phyloP scores from a whole-genome alignment of 768 basidiomycete species.

The Mycena rebaudengoi region DNA sequence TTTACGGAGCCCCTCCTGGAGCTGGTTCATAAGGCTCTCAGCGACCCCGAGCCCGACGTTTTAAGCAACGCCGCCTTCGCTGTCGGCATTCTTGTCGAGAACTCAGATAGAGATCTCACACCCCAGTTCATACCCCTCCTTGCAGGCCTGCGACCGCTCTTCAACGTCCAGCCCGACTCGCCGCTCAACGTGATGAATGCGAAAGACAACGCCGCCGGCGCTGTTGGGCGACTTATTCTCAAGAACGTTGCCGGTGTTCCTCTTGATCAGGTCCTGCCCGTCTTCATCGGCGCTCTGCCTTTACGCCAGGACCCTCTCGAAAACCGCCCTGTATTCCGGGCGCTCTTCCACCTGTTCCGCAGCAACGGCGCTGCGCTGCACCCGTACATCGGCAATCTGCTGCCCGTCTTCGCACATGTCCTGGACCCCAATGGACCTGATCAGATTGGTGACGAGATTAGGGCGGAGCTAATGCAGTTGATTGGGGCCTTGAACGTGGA shows the following conservation, averaged over 20 bases:
- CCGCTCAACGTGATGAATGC: constrained; percentile 80
- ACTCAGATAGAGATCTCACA: constrained; percentile 83
- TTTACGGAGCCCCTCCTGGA: constrained; percentile 84
- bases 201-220: constrained; percentile 96
- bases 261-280: constrained; percentile 89
- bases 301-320: constrained; percentile 90
- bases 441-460: constrained; percentile 83
- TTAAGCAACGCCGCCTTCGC: constrained; percentile 97
- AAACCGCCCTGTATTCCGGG: constrained; percentile 88
- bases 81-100: constrained; percentile 88
- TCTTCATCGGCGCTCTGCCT: constrained; percentile 84
- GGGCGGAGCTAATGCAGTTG: constrained; percentile 78
- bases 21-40: constrained; percentile 84
- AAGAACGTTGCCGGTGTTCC: constrained; percentile 84
- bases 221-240: constrained; percentile 86
- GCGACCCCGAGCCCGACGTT: constrained; percentile 90
- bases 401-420: constrained; percentile 82
- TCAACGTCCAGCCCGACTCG: constrained; percentile 69
- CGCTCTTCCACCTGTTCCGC: constrained; percentile 88
- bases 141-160: constrained; percentile 81
- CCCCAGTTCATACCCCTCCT: constrained; percentile 85
- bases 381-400: constrained; percentile 80
- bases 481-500: constrained; percentile 76
- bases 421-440: constrained; percentile 79
- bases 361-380: constrained; percentile 74